Evolutionary conservation across 2,329 filamentous ascomycete genomes (phyloP).

Genomic region (Fusarium bactridioides): DNA sequence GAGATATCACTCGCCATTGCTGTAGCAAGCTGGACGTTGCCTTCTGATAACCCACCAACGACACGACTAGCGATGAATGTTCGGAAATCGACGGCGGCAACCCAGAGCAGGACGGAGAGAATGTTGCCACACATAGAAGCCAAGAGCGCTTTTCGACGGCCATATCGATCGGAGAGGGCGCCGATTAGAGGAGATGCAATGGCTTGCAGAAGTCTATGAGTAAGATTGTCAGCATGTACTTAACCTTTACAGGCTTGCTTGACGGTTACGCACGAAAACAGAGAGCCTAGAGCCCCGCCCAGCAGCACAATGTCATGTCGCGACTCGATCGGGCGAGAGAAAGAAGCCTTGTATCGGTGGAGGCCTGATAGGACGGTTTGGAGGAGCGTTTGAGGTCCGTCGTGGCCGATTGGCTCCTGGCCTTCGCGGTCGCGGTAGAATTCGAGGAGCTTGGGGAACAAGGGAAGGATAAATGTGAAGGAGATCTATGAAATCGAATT

Average conservation of each 20-base stretch:
- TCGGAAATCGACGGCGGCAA: constrained; percentile 89
- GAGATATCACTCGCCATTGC: constrained; percentile 97
- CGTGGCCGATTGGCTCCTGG: constrained; percentile 52
- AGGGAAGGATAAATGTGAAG: constrained; percentile 96
- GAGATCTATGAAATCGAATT: constrained; percentile 72
- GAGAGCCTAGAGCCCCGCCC: constrained; percentile 88
- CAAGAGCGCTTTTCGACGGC: constrained; percentile 84
- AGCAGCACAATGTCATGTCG: constrained; percentile 97
- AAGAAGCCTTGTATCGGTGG: constrained; percentile 94
- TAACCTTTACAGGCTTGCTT: neutral
- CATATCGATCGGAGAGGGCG: constrained; percentile 84
- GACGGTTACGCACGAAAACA: constrained; percentile 71
- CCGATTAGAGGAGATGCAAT: constrained; percentile 93
- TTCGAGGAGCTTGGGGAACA: constrained; percentile 93
- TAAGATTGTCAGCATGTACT: constrained; percentile 2
- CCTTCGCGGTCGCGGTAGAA: constrained; percentile 92
- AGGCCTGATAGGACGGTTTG: constrained; percentile 81
- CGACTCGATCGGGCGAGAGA: constrained; percentile 90
- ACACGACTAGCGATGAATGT: constrained; percentile 94
- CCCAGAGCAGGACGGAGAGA: constrained; percentile 91
- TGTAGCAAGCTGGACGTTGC: constrained; percentile 94
- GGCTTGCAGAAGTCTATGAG: constrained; percentile 80
- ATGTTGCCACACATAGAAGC: constrained; percentile 95
- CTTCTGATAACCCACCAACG: constrained; percentile 92
- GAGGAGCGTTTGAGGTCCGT: constrained; percentile 70